Evolutionary conservation across 2,329 filamentous ascomycete genomes (phyloP).

Genomic region (Capronia epimyces): DNA sequence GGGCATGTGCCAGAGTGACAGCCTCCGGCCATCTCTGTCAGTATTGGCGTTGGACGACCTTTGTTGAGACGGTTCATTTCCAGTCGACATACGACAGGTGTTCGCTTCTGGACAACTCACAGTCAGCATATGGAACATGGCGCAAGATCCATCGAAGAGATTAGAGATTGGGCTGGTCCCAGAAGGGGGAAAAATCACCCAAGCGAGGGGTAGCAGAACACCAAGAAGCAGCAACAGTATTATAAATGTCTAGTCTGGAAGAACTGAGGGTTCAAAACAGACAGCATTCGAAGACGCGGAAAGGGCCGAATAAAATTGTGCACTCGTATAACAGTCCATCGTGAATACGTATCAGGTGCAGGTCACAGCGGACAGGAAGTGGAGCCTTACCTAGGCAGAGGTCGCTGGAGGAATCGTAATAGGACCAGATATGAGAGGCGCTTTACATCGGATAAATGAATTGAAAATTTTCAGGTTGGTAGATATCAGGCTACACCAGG

Average conservation of each 20-base stretch:
- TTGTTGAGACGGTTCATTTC: conserved; percentile 20
- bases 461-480: conserved; percentile 1
- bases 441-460: neutral
- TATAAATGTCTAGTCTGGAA: neutral
- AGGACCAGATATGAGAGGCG: neutral
- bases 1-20: conserved; percentile 15
- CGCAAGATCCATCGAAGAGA: neutral
- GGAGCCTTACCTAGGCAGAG: neutral
- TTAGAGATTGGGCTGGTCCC: neutral
- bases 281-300: neutral
- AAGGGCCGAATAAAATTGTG: neutral
- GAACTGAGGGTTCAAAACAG: neutral
- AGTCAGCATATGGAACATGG: conserved; percentile 9
- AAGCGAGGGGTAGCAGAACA: neutral
- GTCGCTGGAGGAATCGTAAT: neutral
- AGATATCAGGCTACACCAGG: neutral
- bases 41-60: conserved; percentile 12
- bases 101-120: conserved; percentile 4
- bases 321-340: neutral
- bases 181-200: neutral
- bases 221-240: neutral
- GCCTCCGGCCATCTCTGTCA: conserved; percentile 9
- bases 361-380: neutral
- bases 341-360: neutral
- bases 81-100: conserved; percentile 24